phyloP scores from a whole-genome alignment of 106 monocot genomes.

The Apostasia ramifera region DNA sequence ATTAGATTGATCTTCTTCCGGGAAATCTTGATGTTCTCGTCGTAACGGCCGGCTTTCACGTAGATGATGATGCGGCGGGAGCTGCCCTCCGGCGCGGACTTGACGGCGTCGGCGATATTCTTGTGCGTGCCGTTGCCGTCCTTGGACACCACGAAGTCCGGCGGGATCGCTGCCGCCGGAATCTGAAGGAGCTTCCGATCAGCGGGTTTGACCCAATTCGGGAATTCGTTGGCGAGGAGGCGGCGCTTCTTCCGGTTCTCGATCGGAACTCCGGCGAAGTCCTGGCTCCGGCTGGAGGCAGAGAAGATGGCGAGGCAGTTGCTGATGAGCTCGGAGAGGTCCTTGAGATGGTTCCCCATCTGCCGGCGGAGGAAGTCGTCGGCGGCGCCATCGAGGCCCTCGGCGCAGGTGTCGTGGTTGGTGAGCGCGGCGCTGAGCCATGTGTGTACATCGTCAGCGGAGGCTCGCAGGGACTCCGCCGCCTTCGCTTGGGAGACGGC shows the following conservation, averaged over 20 bases:
- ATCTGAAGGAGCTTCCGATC: conserved; percentile 64
- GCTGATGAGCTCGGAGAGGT: conserved; percentile 62
- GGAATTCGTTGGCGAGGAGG: conserved; percentile 29
- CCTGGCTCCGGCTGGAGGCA: conserved; percentile 29
- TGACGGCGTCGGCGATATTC: conserved; percentile 58
- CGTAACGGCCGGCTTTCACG: conserved; percentile 68
- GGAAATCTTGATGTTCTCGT: conserved; percentile 67
- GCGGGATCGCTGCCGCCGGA: conserved; percentile 30
- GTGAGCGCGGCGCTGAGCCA: conserved; percentile 92
- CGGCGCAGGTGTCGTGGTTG: conserved; percentile 89
- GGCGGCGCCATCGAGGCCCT: conserved; percentile 45
- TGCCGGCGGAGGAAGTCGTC: conserved; percentile 37
- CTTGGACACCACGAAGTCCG: conserved; percentile 67
- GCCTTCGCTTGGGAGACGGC: conserved; percentile 10
- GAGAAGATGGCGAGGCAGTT: conserved; percentile 87
- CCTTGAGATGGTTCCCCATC: conserved; percentile 44
- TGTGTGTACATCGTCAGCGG: conserved; percentile 68
- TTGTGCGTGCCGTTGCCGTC: conserved; percentile 73
- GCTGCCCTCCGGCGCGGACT: conserved; percentile 74
- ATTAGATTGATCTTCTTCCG: conserved; percentile 59
- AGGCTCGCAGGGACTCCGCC: conserved; percentile 5
- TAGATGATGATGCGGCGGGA: conserved; percentile 60
- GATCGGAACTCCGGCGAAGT: conserved; percentile 69
- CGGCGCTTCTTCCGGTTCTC: conserved; percentile 37
- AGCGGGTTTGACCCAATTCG: conserved; percentile 44